Percentiles rank a stretch among this genome's conserved stretches.
phyloP scores from a whole-genome alignment of 73 alveolate genomes.

The Paramecium primaurelia region DNA sequence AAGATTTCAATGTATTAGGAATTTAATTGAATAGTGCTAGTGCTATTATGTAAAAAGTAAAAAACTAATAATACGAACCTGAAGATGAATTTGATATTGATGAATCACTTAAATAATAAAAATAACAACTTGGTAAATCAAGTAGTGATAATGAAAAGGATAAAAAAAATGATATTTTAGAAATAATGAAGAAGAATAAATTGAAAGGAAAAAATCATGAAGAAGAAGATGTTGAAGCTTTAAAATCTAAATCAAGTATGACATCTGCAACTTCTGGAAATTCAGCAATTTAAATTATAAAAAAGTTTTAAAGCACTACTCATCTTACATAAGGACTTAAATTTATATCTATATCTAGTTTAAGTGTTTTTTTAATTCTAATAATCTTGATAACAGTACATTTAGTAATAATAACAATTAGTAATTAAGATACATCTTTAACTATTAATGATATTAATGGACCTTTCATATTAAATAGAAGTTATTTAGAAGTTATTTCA shows the following conservation, averaged over 20 bases:
- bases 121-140: background rate
- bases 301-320: constrained; percentile 18
- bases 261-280: constrained; percentile 33
- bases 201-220: background rate
- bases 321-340: background rate
- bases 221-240: background rate
- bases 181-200: background rate
- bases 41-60: background rate
- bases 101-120: background rate
- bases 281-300: background rate
- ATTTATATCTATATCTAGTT: background rate
- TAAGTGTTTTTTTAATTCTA: background rate
- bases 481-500: background rate
- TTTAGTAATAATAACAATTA: background rate
- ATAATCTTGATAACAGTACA: background rate
- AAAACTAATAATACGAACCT: background rate
- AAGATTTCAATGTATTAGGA: background rate
- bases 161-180: background rate
- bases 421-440: background rate
- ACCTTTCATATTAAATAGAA: background rate
- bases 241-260: constrained; percentile 25
- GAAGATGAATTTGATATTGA: background rate
- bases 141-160: background rate
- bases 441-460: constrained; percentile 16
- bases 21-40: background rate